Base-by-base conservation (phyloP, 2,329 filamentous ascomycete genomes). In the Didymella exigua region DNA sequence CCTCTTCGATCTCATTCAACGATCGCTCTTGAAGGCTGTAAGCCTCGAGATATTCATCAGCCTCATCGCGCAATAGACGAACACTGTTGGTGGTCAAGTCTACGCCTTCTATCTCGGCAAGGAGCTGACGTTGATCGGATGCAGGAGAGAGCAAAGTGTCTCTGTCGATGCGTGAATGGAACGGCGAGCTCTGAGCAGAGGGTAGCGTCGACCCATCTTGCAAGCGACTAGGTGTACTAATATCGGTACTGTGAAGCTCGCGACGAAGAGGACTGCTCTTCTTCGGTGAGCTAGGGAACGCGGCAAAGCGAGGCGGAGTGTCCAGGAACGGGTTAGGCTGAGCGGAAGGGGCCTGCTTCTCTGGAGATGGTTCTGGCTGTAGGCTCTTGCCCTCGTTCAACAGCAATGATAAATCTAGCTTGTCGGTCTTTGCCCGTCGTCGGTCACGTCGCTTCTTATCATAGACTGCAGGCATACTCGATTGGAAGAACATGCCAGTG, bases 401-500 rank as follows among this genome's bases (percentile, higher is more conserved):
- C 13, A 75, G 57, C 21, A 68, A 53, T 2, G 70, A 70, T 3
- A 75, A 55, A 48, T 73, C 70, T 8, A 69, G 27, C 34, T 74
- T 71, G 18, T 71, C 66, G 10, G 54, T 54, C 27, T 63, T 66
- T 30, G 60, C 56, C 27, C 58, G 59, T 45, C 64, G 66, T 6
- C 49, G 58, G n/a, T 73, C 63, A 9, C 60, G 61, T 9, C 58
- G 63, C 40, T 65, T 65, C 16, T 64, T 66, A 9, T 66, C 62
- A 48, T 64, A 70, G 9, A 68, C 50, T 34, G 53, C 61, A 13
- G 72, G 70, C 49, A 69, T 56, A 19, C 71, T 70, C 2, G 66
- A 62, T 24, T 72, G 67, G 58, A 75, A 76, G 50, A 75, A 76
- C 59, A 74, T 65, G 21, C 74, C 74, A 18, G 70, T 75, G 44